phyloP scores from a whole-genome alignment of 192 early-diverging fungal species.

The Rhizophagus sp. region DNA sequence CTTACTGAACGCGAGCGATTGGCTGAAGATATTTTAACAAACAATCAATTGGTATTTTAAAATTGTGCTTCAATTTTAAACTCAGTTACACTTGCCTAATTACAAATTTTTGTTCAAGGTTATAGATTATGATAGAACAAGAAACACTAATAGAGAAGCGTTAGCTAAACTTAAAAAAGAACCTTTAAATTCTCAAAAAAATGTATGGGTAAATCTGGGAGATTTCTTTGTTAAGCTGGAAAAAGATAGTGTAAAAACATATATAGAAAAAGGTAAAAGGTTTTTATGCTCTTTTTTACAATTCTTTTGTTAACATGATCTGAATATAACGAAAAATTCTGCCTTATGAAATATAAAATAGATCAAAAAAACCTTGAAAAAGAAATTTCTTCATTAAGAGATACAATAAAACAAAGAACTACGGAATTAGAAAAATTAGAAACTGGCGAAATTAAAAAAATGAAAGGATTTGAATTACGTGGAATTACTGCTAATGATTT shows the following conservation, averaged over 20 bases:
- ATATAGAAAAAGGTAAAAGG: constrained; percentile 55
- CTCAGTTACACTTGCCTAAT: not conserved
- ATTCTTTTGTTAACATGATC: no score
- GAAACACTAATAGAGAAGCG: constrained; percentile 60
- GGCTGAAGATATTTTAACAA: constrained; percentile 58
- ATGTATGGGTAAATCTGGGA: constrained; percentile 59
- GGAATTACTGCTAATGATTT: constrained; percentile 25
- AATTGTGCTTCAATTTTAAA: not conserved
- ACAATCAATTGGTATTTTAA: constrained; percentile 52
- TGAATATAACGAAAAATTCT: no score
- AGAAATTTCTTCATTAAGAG: constrained; percentile 47
- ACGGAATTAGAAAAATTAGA: constrained; percentile 50
- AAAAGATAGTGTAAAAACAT: constrained; percentile 45
- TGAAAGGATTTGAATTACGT: constrained; percentile 22
- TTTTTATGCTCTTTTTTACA: not conserved
- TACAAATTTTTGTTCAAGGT: constrained; percentile 37
- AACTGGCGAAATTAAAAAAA: constrained; percentile 35
- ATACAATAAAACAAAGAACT: constrained; percentile 47
- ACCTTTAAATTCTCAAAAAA: constrained; percentile 37
- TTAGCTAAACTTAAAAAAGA: constrained; percentile 48
- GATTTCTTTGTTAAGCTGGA: constrained; percentile 62
- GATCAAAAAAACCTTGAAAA: constrained; percentile 52
- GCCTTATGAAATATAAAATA: constrained; percentile 8
- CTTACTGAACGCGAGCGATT: constrained; percentile 49
- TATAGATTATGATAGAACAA: constrained; percentile 57